Base-by-base conservation (phyloP, 2,329 filamentous ascomycete species). In the Davidsoniella australis region DNA sequence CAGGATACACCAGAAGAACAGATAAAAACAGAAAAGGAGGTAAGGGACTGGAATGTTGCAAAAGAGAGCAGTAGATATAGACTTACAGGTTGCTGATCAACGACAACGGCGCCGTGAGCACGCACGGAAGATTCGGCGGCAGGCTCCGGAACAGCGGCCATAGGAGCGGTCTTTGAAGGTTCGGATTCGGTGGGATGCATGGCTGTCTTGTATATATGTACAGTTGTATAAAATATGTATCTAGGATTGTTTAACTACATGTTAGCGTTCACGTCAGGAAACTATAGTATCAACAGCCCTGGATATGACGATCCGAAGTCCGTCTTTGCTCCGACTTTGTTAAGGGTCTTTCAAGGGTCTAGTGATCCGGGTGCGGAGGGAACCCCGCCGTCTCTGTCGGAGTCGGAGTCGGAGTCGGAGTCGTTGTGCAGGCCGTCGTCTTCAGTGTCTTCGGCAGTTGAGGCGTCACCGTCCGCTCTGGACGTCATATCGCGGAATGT, bases 71-170 rank as follows among this genome's bases (percentile, higher is more conserved):
- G 6, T 14, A 18, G 4, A 36, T 36, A 17, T 3, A 18, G 16
- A 46, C 46, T 48, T 26, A 47, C 54, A 10, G 55, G 55, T 38
- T 55, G 54, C 42, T 53, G 48, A 43, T 47, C 41, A 41, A 48
- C 39, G 24, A 56, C 51, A 6, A 37, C 42, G 12, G 41, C 45
- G 44, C 20, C 20, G 18, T 39, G 12, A 6, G 40, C 20, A 20
- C 24, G 12, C 24, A 40, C 38, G 6, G 49, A 42, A 9, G 18
- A 26, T 1, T 26, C 17, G 12, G 39, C 24, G 39, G 36, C n/a
- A n/a, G 49, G 44, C 37, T 26, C 29, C 16, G 45, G 23, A 39
- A 47, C 23, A n/a, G 44, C 45, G n/a, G 29, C 49, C 49, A 47
- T 46, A 33, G 49, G 49, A 8, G 49, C 44, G 29, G 36, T 45